Evolutionary conservation across 2,329 filamentous ascomycete species (phyloP), one percentile per base, ranked within the genome.

Genomic region (Epichloe aotearoae): DNA sequence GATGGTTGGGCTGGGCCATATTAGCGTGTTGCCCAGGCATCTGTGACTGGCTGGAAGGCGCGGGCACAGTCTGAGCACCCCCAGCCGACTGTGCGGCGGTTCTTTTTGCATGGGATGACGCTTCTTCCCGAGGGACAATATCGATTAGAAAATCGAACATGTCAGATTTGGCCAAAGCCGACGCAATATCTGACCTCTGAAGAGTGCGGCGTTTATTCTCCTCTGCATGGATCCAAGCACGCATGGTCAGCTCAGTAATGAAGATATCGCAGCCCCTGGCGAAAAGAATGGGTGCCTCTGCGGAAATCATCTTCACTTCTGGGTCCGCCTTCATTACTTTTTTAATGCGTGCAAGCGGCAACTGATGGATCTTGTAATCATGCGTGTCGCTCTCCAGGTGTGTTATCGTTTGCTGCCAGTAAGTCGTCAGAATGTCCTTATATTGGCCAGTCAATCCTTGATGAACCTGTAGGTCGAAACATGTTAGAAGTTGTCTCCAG

Each of bases 61-160:
- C 61, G 63, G 76, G 61, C 55, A 74, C 66, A 61, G 72, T 62
- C 50, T 70, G 70, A 14, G 66, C 61, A 17, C 68, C 63, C 67
- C 67, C 58, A 26, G 62, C 66, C 37, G 74, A 66, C 55, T 80
- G 75, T 7, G 77, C 73, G 42, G 74, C 72, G 42, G 82, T 75
- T 56, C 90, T 77, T 72, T 96, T 96, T 40, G 89, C 80, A 64
- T 90, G 88, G 20, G 85, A 82, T 10, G 86, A 79, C 37, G 91
- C 89, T 67, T 98, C 93, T 67, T 98, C 93, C 49, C 93, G 84
- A 3, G 93, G 93, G 5, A 98, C 93, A 55, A 98, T 98, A 64
- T 98, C 93, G 65, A 98, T 98, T 53, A 98, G 76, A 70, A 98
- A 98, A 71, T 98, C 93, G 67, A 98, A 98, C 93, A 98, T 98